These are phyloP conservation scores for Colletotrichum viniferum DNA, from an alignment of 2,329 filamentous ascomycete species.

Conservation along the genomic window DNA sequence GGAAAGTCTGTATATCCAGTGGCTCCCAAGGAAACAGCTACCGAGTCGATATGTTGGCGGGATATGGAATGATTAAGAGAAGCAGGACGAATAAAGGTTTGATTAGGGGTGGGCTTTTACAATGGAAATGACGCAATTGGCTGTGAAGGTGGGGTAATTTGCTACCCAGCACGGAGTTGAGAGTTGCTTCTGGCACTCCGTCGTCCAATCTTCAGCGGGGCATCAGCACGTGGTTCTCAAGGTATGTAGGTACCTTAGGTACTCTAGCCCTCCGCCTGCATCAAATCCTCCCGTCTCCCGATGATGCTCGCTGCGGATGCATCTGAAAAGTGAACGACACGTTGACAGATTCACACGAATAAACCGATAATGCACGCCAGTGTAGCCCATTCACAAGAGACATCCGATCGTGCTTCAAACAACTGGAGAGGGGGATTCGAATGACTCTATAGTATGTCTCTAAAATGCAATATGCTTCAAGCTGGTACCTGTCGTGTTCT, in stretches of 20 bases:
- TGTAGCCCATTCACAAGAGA: neutral
- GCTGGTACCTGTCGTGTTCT: neutral
- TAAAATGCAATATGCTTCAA: neutral
- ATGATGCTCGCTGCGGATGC: neutral
- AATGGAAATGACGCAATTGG: constrained; percentile 15
- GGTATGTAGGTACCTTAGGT: neutral
- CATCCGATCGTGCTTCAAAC: neutral
- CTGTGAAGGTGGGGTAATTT: constrained; percentile 1
- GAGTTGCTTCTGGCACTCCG: neutral
- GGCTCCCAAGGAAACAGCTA: neutral
- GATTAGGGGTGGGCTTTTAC: neutral
- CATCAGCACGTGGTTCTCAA: neutral
- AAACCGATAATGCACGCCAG: neutral
- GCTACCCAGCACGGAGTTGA: neutral
- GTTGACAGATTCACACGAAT: neutral
- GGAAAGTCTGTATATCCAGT: neutral
- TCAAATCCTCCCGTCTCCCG: neutral
- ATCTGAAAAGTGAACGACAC: neutral
- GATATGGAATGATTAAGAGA: neutral
- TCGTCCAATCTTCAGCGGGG: neutral
- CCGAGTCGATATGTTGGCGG: neutral
- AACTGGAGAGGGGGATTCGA: neutral
- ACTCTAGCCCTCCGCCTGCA: neutral
- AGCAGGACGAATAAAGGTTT: neutral
- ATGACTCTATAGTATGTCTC: neutral